Evolutionary conservation across 805 yeast species (phyloP).

Genomic region (Komagataella populi): DNA sequence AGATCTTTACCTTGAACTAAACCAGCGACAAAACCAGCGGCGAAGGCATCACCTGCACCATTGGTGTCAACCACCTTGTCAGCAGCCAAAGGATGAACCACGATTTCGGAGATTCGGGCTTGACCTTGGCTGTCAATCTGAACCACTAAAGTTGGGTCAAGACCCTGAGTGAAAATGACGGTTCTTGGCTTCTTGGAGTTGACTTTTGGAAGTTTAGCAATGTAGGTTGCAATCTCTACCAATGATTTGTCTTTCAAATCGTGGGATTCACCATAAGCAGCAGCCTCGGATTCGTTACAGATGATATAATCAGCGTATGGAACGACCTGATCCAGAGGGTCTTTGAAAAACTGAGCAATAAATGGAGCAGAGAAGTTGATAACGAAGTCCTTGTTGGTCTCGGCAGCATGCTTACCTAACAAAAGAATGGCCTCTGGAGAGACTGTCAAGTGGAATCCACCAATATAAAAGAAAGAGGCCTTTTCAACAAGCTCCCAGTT

Average conservation of each 20-base stretch:
- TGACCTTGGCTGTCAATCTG: conserved; percentile 29
- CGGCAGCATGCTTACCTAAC: conserved; percentile 74
- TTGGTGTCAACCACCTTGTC: conserved; percentile 78
- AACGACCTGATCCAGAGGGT: conserved; percentile 61
- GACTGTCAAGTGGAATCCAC: conserved; percentile 98
- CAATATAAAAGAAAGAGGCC: conserved; percentile 80
- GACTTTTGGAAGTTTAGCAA: conserved; percentile 68
- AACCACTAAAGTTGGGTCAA: conserved; percentile 79
- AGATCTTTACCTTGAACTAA: conserved; percentile 61
- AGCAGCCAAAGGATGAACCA: conserved; percentile 60
- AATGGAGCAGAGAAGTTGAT: conserved; percentile 95
- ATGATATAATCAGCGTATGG: conserved; percentile 86
- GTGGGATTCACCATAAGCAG: conserved; percentile 82
- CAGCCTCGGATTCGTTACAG: conserved; percentile 97
- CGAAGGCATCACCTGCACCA: conserved; percentile 99
- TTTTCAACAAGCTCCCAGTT: conserved; percentile 79
- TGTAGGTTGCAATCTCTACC: conserved; percentile 63
- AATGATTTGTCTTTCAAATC: conserved; percentile 41
- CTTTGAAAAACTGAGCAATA: conserved; percentile 91
- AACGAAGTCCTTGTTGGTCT: conserved; percentile 59
- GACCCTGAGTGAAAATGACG: conserved; percentile 91
- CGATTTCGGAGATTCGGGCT: conserved; percentile 37
- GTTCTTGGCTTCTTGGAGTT: conserved; percentile 61
- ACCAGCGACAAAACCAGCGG: conserved; percentile 90
- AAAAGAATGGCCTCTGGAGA: conserved; percentile 87